Evolutionary conservation across 306 rosid genomes (phyloP), one percentile per base, ranked within the genome.

Genomic region (Senna tora): DNA sequence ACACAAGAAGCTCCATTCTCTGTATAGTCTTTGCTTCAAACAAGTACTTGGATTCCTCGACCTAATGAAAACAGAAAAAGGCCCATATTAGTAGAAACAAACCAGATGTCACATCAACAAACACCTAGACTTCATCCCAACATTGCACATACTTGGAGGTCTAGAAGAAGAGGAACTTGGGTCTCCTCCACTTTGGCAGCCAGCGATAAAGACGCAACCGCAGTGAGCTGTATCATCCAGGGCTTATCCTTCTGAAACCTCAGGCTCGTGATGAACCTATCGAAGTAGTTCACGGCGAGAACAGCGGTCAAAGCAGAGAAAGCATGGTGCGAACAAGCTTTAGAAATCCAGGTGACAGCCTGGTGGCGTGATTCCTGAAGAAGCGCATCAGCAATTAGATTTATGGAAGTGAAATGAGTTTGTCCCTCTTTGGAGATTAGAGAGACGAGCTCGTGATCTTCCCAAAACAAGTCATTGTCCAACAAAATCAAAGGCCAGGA

Each of bases 131-230:
- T 55, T 36, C 76, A 76, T 7, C 6, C 45, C 45, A 53, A 15
- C 56, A 17, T 50, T 22, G 11, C 19, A 59, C 92, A 69, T 82
- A 84, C 97, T 75, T 92, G 97, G 11, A 92, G 84, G 80, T 86
- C 94, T 6, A 87, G 58, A 47, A 92, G 97, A 79, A 83, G 87
- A 7, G 96, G 96, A 13, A 87, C 90, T 1, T 75, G 77, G 61
- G 84, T 89, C 79, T 92, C 96, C 54, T 92, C 96, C 83, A 87
- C 80, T 75, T 92, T 92, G 59, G 97, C 96, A 58, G 97, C 97
- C 45, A 92, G 80, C 33, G 97, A 90, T 22, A 89, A 73, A 63
- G 87, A 92, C 36, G 97, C 83, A 57, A 87, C 84, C 0, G 96
- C 88, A 13, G 84, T 78, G 33, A 92, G 89, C 21, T 89, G 97